Evolutionary conservation across 163 green algal species (phyloP).

Genomic region (Smithsoniella earleae): DNA sequence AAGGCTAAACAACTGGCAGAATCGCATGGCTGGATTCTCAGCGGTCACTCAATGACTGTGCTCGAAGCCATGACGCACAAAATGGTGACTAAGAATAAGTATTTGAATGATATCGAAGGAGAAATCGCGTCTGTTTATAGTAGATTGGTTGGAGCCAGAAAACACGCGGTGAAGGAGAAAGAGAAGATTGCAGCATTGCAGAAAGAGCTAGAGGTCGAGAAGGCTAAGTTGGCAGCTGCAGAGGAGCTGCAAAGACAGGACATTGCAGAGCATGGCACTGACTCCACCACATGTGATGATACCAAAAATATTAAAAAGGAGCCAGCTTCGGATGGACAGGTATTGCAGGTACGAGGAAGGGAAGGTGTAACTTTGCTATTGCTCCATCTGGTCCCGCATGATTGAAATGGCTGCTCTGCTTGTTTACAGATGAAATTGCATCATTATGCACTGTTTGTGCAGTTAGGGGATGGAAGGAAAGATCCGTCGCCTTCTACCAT

Average conservation of each 20-base stretch:
- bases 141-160: slow-evolving; percentile 1
- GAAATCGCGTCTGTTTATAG: background rate
- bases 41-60: slow-evolving; percentile 53
- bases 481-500: too few relatives aligned
- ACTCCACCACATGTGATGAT: too few relatives aligned
- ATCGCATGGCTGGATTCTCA: slow-evolving; percentile 70
- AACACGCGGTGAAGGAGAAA: slow-evolving; percentile 9
- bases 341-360: too few relatives aligned
- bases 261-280: too few relatives aligned
- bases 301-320: too few relatives aligned
- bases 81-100: slow-evolving; percentile 41
- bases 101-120: slow-evolving; percentile 33
- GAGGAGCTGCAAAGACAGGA: slow-evolving; percentile 12
- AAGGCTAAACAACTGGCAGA: slow-evolving; percentile 70
- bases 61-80: slow-evolving; percentile 38
- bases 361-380: too few relatives aligned
- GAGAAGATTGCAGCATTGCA: slow-evolving; percentile 5
- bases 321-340: background rate
- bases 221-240: background rate
- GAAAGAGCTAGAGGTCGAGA: background rate
- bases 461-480: too few relatives aligned
- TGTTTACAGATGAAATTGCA: too few relatives aligned
- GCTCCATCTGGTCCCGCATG: too few relatives aligned
- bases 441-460: too few relatives aligned
- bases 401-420: too few relatives aligned